Evolutionary conservation across 306 rosid species (phyloP), one percentile per base, ranked within the genome.

Genomic region (Medicago lupulina): DNA sequence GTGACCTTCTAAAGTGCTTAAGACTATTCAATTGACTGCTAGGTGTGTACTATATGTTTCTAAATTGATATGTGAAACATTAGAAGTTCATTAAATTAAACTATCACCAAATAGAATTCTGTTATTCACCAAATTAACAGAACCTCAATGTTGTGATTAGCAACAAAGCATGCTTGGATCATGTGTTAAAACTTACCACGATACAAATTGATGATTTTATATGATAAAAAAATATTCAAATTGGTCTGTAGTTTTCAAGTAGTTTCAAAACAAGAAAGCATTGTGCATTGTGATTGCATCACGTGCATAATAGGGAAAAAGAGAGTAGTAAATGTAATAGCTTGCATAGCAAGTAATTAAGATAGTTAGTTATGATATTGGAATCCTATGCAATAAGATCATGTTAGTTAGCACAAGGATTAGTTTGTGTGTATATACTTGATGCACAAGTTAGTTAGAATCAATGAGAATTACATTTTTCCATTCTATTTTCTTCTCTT

Each of bases 1-100:
- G 34, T 67, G 72, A 44, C 55, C 36, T 44, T 67, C 9, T 13
- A 46, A 67, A 13, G 38, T 21, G 46, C 41, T 58, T 23, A 68
- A 44, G 73, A 47, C 40, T 46, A 49, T 69, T 69, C 74, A 28
- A 69, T 46, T 23, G 14, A 25, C 60, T 69, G 11, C 55, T 4
- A 66, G 17, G 16, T n/a, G 7, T 38, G 71, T 69, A 47, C 53
- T 63, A 60, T 66, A 47, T 47, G 74, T n/a, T 47, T 67, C 40
- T 46, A 68, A 68, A 15, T 10, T 21, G 10, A 41, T 6, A 9
- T 23, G 4, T 10, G 11, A 36, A 63, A 63, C 69, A 63, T 40
- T 65, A 9, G 9, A 40, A 9, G 28, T 18, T 65, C 15, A 65
- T 17, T 6, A 17, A 18, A 18, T 54, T 18, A 54, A 54, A 65